phyloP scores from a whole-genome alignment of 495 filamentous ascomycete species.

The Daldinia caldariorum region DNA sequence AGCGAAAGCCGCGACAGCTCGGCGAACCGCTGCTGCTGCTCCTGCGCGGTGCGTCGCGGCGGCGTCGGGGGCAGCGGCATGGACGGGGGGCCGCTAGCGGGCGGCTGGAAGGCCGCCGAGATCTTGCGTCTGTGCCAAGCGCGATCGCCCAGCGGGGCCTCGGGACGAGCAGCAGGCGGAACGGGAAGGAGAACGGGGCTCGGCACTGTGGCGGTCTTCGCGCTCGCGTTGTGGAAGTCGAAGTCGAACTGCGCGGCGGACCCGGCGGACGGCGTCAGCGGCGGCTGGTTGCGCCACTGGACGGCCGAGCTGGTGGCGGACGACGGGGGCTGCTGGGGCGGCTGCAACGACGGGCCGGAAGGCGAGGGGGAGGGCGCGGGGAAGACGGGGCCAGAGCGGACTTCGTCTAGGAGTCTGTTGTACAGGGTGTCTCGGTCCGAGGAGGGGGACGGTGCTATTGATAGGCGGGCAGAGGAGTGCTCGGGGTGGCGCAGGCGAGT shows the following conservation, averaged over 20 bases:
- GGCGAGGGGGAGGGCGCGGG: conserved; percentile 1
- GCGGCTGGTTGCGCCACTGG: conserved; percentile 21
- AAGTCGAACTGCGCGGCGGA: conserved; percentile 12
- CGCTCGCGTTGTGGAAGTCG: neutral
- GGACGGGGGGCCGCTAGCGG: conserved; percentile 34
- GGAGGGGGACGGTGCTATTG: neutral
- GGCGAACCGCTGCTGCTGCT: conserved; percentile 18
- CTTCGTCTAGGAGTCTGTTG: conserved; percentile 32
- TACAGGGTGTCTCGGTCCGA: conserved; percentile 29
- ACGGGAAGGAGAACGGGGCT: conserved; percentile 7
- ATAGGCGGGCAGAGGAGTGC: conserved; percentile 15
- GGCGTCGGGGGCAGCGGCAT: conserved; percentile 31
- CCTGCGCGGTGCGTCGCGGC: conserved; percentile 1
- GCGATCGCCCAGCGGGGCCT: conserved; percentile 31
- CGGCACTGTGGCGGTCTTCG: neutral
- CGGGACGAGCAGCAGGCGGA: conserved; percentile 7
- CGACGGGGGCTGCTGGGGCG: neutral
- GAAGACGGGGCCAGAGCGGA: conserved; percentile 16
- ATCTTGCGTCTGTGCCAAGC: conserved; percentile 44
- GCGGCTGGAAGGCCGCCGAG: conserved; percentile 34
- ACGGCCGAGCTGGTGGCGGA: conserved; percentile 29
- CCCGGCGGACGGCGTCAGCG: conserved; percentile 6
- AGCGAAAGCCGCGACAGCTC: conserved; percentile 11
- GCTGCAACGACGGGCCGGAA: neutral
- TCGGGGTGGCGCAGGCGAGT: conserved; percentile 1